phyloP scores from a whole-genome alignment of 257 asterid genomes.

The Solanum okadae region DNA sequence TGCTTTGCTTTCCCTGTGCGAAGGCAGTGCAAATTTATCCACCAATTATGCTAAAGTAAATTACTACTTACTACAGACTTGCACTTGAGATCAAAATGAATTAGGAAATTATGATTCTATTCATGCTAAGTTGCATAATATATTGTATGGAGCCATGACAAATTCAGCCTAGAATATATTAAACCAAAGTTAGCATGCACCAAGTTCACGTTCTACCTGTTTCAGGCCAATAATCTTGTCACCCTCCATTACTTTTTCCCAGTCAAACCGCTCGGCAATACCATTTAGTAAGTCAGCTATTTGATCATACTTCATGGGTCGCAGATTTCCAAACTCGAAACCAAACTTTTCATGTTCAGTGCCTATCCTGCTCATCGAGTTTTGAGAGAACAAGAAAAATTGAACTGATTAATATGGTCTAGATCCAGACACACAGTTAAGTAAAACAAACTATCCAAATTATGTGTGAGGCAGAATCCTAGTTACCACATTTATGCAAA shows the following conservation, averaged over 20 bases:
- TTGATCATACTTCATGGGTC: conserved; percentile 87
- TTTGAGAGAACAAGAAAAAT: background rate
- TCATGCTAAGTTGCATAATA: background rate
- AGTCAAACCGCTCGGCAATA: conserved; percentile 94
- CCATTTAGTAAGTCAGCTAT: conserved; percentile 74
- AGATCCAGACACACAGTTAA: background rate
- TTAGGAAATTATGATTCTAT: background rate
- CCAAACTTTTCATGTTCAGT: conserved; percentile 99
- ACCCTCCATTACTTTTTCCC: conserved; percentile 97
- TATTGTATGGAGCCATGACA: background rate
- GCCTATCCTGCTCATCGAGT: conserved; percentile 62
- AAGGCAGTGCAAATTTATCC: background rate
- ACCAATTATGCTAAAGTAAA: background rate
- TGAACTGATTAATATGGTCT: background rate
- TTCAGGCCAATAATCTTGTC: conserved; percentile 83
- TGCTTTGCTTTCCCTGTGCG: conserved; percentile 80
- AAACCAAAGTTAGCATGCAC: background rate
- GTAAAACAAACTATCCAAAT: background rate
- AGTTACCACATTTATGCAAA: background rate
- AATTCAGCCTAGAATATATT: background rate
- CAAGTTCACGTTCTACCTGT: conserved; percentile 42
- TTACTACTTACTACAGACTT: background rate
- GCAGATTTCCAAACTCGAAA: conserved; percentile 63
- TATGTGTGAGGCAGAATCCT: background rate
- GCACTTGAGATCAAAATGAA: background rate